phyloP scores from a whole-genome alignment of 441 rosid species.

The Adansonia gregorii region DNA sequence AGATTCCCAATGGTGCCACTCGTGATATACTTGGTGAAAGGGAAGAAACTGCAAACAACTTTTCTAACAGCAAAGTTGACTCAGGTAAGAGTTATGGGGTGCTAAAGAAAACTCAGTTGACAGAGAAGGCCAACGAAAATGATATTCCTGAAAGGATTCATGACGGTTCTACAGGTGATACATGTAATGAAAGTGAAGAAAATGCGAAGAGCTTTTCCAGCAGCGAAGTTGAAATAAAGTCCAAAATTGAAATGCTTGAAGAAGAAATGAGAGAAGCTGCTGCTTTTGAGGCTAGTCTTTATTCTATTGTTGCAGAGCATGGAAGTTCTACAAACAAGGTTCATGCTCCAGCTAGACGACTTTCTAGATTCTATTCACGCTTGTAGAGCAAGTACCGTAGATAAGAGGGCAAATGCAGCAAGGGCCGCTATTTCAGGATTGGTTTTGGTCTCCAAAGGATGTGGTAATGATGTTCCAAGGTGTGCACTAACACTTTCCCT shows the following conservation, averaged over 20 bases:
- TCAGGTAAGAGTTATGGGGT: slow-evolving; percentile 40
- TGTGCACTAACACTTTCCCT: slow-evolving; percentile 32
- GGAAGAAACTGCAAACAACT: slow-evolving; percentile 35
- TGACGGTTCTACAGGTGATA: slow-evolving; percentile 18
- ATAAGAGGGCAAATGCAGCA: slow-evolving; percentile 71
- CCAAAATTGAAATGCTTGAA: slow-evolving; percentile 59
- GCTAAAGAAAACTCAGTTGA: slow-evolving; percentile 29
- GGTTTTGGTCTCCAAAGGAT: slow-evolving; percentile 85
- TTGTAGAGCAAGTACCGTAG: slow-evolving; percentile 51
- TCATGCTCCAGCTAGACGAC: slow-evolving; percentile 92
- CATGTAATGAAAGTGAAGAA: slow-evolving; percentile 37
- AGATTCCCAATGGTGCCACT: slow-evolving; percentile 22
- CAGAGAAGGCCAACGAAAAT: slow-evolving; percentile 36
- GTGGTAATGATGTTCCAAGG: slow-evolving; percentile 97
- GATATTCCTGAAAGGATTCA: slow-evolving; percentile 29
- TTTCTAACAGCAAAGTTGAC: slow-evolving; percentile 42
- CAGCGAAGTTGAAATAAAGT: slow-evolving; percentile 47
- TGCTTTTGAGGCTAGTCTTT: slow-evolving; percentile 79
- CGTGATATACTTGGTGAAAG: slow-evolving; percentile 30
- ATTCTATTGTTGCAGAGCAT: slow-evolving; percentile 87
- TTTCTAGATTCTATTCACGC: slow-evolving; percentile 84
- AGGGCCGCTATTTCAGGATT: slow-evolving; percentile 81
- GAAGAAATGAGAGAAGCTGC: slow-evolving; percentile 93
- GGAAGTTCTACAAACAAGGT: slow-evolving; percentile 84
- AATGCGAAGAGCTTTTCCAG: slow-evolving; percentile 33